Percentiles rank a stretch among this genome's conserved stretches.
Conservation (phyloP, 495 filamentous ascomycete genomes). For the Aspergillus mulundensis region DNA sequence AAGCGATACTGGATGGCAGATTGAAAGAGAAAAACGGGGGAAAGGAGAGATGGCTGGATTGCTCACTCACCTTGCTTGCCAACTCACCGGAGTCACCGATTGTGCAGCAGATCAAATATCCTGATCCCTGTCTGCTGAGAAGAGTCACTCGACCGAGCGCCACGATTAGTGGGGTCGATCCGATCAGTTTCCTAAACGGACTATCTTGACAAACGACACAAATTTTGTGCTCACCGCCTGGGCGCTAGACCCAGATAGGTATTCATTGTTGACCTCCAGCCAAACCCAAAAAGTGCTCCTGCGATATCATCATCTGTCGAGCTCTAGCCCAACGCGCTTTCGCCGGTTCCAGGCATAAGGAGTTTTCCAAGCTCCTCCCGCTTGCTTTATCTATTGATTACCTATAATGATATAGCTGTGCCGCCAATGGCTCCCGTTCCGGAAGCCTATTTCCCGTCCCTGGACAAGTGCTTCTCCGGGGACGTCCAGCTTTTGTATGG, state of each 20-base stretch:
- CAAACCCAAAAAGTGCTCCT: constrained; percentile 19
- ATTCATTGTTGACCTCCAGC: constrained; percentile 37
- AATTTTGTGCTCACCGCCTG: constrained; percentile 32
- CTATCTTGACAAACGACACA: constrained; percentile 10
- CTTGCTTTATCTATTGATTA: constrained; percentile 16
- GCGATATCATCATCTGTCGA: constrained; percentile 25
- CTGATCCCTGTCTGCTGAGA: background rate
- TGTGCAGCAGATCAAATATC: background rate
- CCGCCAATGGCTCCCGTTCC: constrained; percentile 64
- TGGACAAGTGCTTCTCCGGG: constrained; percentile 60
- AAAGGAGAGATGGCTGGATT: too few species aligned
- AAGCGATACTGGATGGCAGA: constrained; percentile 3
- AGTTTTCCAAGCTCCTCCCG: constrained; percentile 6
- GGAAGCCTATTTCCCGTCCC: constrained; percentile 58
- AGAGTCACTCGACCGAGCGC: constrained; percentile 3
- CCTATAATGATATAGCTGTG: constrained; percentile 54
- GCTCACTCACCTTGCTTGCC: constrained; percentile 7
- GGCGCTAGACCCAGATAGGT: constrained; percentile 35
- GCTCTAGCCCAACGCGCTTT: constrained; percentile 11
- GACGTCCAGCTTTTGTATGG: constrained; percentile 53
- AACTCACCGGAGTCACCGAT: background rate
- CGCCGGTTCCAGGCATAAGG: constrained; percentile 9
- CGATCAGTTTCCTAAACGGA: constrained; percentile 14
- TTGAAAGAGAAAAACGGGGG: background rate
- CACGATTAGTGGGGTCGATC: background rate